These are phyloP conservation scores for Fusarium sp. DNA, from an alignment of 2,329 filamentous ascomycete genomes.

Conservation along the genomic window DNA sequence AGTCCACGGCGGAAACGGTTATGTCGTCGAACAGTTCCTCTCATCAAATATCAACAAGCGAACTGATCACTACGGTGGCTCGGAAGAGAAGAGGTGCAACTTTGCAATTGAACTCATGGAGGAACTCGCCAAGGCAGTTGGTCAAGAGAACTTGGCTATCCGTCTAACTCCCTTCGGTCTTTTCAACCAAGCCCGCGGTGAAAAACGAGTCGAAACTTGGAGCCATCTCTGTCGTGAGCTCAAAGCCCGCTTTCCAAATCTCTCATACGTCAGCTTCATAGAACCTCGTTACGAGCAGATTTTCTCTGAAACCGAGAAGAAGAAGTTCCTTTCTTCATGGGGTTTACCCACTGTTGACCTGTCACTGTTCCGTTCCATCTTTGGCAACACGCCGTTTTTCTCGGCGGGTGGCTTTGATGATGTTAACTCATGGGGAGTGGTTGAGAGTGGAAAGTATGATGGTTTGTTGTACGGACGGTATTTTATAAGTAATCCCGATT, in stretches of 20 bases:
- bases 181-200: slow-evolving; percentile 65
- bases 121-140: slow-evolving; percentile 58
- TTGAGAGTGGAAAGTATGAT: slow-evolving; percentile 60
- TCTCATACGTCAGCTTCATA: slow-evolving; percentile 69
- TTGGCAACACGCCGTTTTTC: slow-evolving; percentile 66
- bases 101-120: slow-evolving; percentile 70
- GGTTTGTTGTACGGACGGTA: slow-evolving; percentile 61
- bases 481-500: slow-evolving; percentile 64
- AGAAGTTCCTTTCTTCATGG: slow-evolving; percentile 63
- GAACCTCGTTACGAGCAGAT: slow-evolving; percentile 69
- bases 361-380: slow-evolving; percentile 63
- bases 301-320: slow-evolving; percentile 62
- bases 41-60: slow-evolving; percentile 55
- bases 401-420: slow-evolving; percentile 68
- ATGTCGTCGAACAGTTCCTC: slow-evolving; percentile 58
- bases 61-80: slow-evolving; percentile 55
- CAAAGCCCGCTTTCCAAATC: slow-evolving; percentile 57
- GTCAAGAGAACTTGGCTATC: slow-evolving; percentile 60
- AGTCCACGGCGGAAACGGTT: slow-evolving; percentile 58
- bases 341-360: slow-evolving; percentile 61
- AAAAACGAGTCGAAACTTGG: slow-evolving; percentile 67
- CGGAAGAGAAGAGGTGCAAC: slow-evolving; percentile 54
- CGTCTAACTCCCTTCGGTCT: slow-evolving; percentile 63
- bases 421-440: slow-evolving; percentile 62
- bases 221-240: slow-evolving; percentile 62